phyloP scores from a whole-genome alignment of 2,329 filamentous ascomycete species.

The Colletotrichum chlorophyti region DNA sequence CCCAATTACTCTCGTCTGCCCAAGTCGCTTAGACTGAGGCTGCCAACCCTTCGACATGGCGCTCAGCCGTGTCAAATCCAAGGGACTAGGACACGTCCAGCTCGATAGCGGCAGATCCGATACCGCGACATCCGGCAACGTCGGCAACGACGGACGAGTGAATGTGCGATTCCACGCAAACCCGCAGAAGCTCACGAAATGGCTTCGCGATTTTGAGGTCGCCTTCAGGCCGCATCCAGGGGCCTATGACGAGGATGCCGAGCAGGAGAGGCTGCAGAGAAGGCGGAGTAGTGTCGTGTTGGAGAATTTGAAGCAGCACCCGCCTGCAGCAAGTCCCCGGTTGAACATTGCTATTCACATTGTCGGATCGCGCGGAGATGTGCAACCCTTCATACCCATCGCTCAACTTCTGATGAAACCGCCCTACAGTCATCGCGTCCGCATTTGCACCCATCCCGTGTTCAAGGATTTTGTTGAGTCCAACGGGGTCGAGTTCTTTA shows the following conservation, averaged over 20 bases:
- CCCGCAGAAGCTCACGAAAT: conserved; percentile 33
- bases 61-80: conserved; percentile 37
- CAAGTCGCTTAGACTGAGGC: neutral
- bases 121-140: conserved; percentile 33
- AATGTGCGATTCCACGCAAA: conserved; percentile 39
- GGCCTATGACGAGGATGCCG: neutral
- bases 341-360: conserved; percentile 42
- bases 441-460: conserved; percentile 61
- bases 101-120: conserved; percentile 33
- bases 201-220: conserved; percentile 34
- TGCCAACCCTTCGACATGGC: conserved; percentile 29
- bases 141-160: conserved; percentile 39
- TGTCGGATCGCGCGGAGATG: conserved; percentile 38
- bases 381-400: conserved; percentile 64
- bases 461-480: conserved; percentile 61
- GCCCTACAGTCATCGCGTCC: conserved; percentile 58
- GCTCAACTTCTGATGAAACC: conserved; percentile 49
- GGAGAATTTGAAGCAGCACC: conserved; percentile 11
- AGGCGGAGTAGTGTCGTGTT: conserved; percentile 14
- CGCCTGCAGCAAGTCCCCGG: conserved; percentile 28
- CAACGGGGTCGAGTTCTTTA: conserved; percentile 62
- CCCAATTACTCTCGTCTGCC: neutral
- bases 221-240: conserved; percentile 2
- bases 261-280: neutral
- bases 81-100: conserved; percentile 35